Base-by-base conservation (phyloP, 2,329 filamentous ascomycete species). In the Cladosporium halotolerans region DNA sequence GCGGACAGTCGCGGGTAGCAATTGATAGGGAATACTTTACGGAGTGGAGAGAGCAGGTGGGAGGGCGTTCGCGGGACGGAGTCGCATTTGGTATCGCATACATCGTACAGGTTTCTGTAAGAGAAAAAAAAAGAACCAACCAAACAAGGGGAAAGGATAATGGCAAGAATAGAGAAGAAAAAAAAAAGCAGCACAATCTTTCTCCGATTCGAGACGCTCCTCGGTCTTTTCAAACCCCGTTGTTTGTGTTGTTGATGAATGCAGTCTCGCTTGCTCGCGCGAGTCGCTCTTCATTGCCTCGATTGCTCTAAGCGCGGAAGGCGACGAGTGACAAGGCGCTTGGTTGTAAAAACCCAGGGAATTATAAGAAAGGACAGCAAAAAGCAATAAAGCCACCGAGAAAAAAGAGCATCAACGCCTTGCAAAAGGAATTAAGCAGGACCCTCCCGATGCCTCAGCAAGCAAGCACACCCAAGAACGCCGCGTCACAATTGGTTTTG, bases 321-420 rank as follows among this genome's bases (percentile, higher is more conserved):
- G 19, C 42, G 19, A 38, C 23, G 13, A 44, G 48, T 51, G 48
- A 23, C 40, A 38, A n/a, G 48, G 31, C 48, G 48, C 48, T 51
- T 32, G 31, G 38, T 28, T 28, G 23, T 28, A 2, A 28, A 28
- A 28, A 28, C 23, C 23, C 23, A 28, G 23, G 23, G 23, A 28
- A 28, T 28, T 28, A 28, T 28, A 28, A 44, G 36, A 51, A 42
- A 13, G 36, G 36, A 44, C 14, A 44, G 11, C 14, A 28, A 44
- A 50, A 49, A 19, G 19, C 40, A 34, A 23, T 28, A 41, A 32
- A 44, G 42, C 48, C 48, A 51, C 48, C 48, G 32, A 51, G 38
- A 28, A 28, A 28, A 28, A 28, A 28, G 23, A 44, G 14, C 31
- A 51, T 44, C n/a, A 51, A 51, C 48, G 40, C 48, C 48, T 51